These are phyloP conservation scores for Nicotiana tabacum DNA, from an alignment of 257 asterid species.

Conservation along the genomic window DNA sequence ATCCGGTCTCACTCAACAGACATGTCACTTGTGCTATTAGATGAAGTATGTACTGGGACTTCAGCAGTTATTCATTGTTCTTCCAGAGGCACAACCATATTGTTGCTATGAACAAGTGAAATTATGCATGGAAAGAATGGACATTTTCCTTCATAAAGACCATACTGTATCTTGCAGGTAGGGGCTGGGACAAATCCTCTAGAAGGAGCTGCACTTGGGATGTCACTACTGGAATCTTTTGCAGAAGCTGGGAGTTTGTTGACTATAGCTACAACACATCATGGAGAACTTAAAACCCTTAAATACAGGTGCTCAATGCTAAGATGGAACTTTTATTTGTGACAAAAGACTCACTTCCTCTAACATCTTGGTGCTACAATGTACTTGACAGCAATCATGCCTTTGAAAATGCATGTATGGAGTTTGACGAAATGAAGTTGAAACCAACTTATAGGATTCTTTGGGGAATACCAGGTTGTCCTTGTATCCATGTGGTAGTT, in stretches of 20 bases:
- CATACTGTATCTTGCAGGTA: slow-evolving; percentile 43
- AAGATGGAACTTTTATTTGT: slow-evolving; percentile 18
- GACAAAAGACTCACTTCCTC: slow-evolving; percentile 11
- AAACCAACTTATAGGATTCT: slow-evolving; percentile 93
- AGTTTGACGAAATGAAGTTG: slow-evolving; percentile 86
- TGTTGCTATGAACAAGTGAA: slow-evolving; percentile 1
- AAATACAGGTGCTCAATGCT: slow-evolving; percentile 67
- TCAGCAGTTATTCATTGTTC: slow-evolving; percentile 7
- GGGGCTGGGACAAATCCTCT: slow-evolving; percentile 99
- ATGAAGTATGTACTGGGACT: slow-evolving; percentile 56
- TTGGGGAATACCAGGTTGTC: slow-evolving; percentile 97
- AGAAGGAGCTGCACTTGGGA: slow-evolving; percentile 97
- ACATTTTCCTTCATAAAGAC: neutral
- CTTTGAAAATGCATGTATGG: slow-evolving; percentile 98
- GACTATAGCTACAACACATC: slow-evolving; percentile 94
- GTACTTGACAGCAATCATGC: slow-evolving; percentile 58
- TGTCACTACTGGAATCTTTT: slow-evolving; percentile 93
- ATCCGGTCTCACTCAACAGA: slow-evolving; percentile 68
- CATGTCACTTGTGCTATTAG: slow-evolving; percentile 79
- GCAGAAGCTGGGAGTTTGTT: slow-evolving; percentile 69
- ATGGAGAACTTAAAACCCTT: slow-evolving; percentile 94
- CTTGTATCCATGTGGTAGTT: slow-evolving; percentile 14
- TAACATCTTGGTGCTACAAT: slow-evolving; percentile 23
- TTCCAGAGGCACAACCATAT: neutral
- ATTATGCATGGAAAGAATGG: neutral